A percentile compares a stretch with the other conserved stretches of the same genome.
These are phyloP conservation scores for Hura crepitans DNA, from an alignment of 441 rosid species.

Conservation along the genomic window DNA sequence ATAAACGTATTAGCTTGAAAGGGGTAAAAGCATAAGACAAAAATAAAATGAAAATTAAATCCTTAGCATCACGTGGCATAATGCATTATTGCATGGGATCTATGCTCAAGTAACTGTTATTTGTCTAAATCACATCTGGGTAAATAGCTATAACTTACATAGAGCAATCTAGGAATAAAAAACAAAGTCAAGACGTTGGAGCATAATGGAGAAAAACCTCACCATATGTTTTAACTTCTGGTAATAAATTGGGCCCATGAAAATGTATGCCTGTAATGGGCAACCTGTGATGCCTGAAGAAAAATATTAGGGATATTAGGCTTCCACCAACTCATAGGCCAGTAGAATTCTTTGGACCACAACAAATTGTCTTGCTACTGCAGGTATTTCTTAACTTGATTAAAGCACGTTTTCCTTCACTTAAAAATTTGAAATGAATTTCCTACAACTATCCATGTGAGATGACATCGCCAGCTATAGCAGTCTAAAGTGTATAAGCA, in stretches of 20 bases:
- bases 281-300: conserved; percentile 78
- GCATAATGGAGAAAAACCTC: conserved; percentile 27
- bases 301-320: conserved; percentile 26
- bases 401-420: background rate
- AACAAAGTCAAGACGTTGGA: background rate
- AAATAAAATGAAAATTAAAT: conserved; percentile 9
- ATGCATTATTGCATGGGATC: background rate
- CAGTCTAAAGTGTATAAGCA: background rate
- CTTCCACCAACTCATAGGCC: background rate
- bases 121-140: background rate
- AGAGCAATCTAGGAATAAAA: background rate
- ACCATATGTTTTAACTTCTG: conserved; percentile 99
- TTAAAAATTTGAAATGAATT: background rate
- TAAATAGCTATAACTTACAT: background rate
- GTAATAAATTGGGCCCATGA: conserved; percentile 98
- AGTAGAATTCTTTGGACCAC: background rate
- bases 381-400: background rate
- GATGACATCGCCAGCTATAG: background rate
- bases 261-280: conserved; percentile 85
- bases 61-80: background rate
- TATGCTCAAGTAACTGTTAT: background rate
- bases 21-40: background rate
- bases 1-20: background rate
- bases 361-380: background rate
- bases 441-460: background rate